phyloP scores from a whole-genome alignment of 2,329 filamentous ascomycete genomes.

The Bertia moriformis region DNA sequence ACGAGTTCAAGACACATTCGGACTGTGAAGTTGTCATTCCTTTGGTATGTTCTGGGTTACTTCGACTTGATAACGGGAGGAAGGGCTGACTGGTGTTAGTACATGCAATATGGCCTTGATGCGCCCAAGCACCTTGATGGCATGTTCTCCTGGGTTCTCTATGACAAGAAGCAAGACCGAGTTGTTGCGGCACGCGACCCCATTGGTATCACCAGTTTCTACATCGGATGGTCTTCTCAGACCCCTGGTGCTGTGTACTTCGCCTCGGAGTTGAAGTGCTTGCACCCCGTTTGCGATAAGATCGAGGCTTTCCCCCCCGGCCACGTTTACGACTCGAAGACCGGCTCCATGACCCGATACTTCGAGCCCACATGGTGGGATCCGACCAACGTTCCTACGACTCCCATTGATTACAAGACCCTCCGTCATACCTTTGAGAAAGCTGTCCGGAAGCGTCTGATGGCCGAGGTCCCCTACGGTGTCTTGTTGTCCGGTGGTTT shows the following conservation, averaged over 20 bases:
- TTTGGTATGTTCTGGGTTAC: conserved; percentile 44
- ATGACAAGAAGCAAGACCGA: conserved; percentile 87
- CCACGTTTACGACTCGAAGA: conserved; percentile 90
- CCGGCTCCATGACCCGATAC: conserved; percentile 71
- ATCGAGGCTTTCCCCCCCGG: conserved; percentile 89
- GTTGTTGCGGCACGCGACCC: conserved; percentile 89
- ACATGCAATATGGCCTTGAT: conserved; percentile 81
- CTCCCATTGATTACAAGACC: conserved; percentile 68
- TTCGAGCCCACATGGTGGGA: conserved; percentile 91
- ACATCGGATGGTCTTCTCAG: conserved; percentile 78
- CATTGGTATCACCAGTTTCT: conserved; percentile 93
- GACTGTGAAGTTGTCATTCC: conserved; percentile 99
- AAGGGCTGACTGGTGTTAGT: conserved; percentile 32
- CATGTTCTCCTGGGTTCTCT: conserved; percentile 99
- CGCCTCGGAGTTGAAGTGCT: conserved; percentile 87
- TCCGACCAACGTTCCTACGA: conserved; percentile 59
- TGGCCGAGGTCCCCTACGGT: conserved; percentile 97
- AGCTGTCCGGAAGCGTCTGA: conserved; percentile 86
- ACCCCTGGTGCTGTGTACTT: conserved; percentile 83
- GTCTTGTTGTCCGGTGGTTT: conserved; percentile 88
- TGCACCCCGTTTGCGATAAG: conserved; percentile 87
- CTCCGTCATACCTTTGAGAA: conserved; percentile 74
- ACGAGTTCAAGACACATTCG: conserved; percentile 96
- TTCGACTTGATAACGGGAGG: conserved; percentile 4
- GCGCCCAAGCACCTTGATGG: conserved; percentile 88